Conservation (phyloP, 2,329 filamentous ascomycete genomes). For the Alternaria triticina region DNA sequence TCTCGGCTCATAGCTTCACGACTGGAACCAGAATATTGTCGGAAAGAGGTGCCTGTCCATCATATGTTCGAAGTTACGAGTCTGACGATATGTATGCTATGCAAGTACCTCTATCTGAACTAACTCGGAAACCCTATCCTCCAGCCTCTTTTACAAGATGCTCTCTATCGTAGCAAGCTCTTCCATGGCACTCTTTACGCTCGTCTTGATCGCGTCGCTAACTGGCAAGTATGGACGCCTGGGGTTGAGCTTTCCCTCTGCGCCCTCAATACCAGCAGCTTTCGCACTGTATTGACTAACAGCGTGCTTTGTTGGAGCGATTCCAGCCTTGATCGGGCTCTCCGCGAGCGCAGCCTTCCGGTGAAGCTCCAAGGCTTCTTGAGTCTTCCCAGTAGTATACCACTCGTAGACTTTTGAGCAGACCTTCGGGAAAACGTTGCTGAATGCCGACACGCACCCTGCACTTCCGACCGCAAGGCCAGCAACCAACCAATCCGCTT, state of each 20-base stretch:
- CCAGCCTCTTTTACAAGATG: background rate
- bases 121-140: background rate
- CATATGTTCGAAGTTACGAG: background rate
- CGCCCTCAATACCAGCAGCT: slow-evolving; percentile 55
- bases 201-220: slow-evolving; percentile 30
- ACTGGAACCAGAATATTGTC: background rate
- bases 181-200: slow-evolving; percentile 31
- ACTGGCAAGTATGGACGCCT: slow-evolving; percentile 39
- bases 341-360: slow-evolving; percentile 69
- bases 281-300: slow-evolving; percentile 68
- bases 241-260: slow-evolving; percentile 38
- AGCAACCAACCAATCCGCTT: slow-evolving; percentile 72
- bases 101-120: background rate
- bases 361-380: slow-evolving; percentile 68
- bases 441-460: slow-evolving; percentile 65
- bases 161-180: slow-evolving; percentile 37
- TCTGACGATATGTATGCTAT: background rate
- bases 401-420: slow-evolving; percentile 66
- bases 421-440: slow-evolving; percentile 63
- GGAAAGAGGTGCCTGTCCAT: background rate
- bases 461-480: slow-evolving; percentile 60
- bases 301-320: slow-evolving; percentile 73
- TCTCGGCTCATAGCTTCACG: background rate
- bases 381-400: slow-evolving; percentile 62
- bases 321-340: slow-evolving; percentile 69